These are phyloP conservation scores for Zalaria obscura DNA, from an alignment of 2,329 filamentous ascomycete species.

Conservation along the genomic window DNA sequence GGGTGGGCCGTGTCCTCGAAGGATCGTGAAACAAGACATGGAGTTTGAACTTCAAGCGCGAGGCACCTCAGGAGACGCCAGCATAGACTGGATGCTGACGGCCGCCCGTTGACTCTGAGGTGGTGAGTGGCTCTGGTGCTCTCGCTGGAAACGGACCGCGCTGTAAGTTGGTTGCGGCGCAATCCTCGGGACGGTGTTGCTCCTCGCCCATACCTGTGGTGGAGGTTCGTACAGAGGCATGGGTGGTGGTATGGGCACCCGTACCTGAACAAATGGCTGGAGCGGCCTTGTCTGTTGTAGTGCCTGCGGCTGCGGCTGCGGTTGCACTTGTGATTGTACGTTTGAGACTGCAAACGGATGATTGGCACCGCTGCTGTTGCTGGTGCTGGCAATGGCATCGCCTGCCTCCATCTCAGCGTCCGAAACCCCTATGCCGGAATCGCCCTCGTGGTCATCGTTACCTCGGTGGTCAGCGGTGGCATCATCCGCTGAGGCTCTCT, in stretches of 20 bases:
- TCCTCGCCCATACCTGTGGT: conserved; percentile 8
- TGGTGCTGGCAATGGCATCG: not conserved
- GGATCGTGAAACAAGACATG: not conserved
- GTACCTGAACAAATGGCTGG: no score
- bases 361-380: no score
- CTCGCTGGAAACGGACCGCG: not conserved
- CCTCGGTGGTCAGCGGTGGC: conserved; percentile 16
- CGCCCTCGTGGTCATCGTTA: conserved; percentile 40
- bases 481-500: conserved; percentile 42
- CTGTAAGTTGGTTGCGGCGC: not conserved
- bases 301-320: no score
- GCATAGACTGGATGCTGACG: conserved; percentile 18
- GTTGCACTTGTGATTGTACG: no score
- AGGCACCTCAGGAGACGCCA: conserved; percentile 6
- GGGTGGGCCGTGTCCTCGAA: no score
- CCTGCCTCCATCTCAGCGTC: conserved; percentile 28
- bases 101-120: conserved; percentile 1
- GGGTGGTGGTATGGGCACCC: conserved; percentile 11
- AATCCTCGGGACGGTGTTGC: not conserved
- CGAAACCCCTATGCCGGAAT: conserved; percentile 51
- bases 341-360: no score
- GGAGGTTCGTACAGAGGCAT: conserved; percentile 21
- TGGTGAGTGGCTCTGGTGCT: not conserved
- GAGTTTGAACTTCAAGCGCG: not conserved
- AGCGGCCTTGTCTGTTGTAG: no score